Evolutionary conservation across 1,284 basidiomycete genomes (phyloP).

Genomic region (Irpex sp.): DNA sequence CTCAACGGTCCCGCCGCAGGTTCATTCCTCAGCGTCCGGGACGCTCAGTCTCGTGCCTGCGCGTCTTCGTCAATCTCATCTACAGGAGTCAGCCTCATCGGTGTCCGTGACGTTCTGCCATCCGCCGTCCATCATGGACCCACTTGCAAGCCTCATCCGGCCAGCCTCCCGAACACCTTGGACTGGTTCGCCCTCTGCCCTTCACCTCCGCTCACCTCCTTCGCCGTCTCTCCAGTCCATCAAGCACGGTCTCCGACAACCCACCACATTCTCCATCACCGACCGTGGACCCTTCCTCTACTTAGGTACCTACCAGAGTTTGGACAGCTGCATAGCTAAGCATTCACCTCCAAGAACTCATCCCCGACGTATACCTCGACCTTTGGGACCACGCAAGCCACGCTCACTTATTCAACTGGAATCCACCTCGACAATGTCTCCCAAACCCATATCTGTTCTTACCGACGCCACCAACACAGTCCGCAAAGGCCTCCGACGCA

Average conservation of each 20-base stretch:
- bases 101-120: background rate
- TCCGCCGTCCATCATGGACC: background rate
- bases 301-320: too few relatives aligned
- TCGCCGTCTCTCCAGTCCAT: background rate
- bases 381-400: background rate
- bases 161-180: background rate
- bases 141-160: background rate
- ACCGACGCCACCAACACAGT: constrained; percentile 16
- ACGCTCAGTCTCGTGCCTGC: too few relatives aligned
- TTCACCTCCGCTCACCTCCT: background rate
- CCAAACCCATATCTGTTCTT: constrained; percentile 12
- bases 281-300: too few relatives aligned
- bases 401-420: background rate
- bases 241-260: background rate
- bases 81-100: background rate
- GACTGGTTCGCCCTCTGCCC: background rate
- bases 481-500: constrained; percentile 16
- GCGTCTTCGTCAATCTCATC: background rate
- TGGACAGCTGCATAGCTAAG: too few relatives aligned
- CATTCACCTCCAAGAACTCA: too few relatives aligned
- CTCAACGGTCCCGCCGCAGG: too few relatives aligned
- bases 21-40: too few relatives aligned
- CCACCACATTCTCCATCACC: background rate
- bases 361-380: too few relatives aligned
- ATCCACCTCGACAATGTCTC: constrained; percentile 2